These are phyloP conservation scores for Candida gigantensis DNA, from an alignment of 1,139 yeast genomes.

Conservation along the genomic window DNA sequence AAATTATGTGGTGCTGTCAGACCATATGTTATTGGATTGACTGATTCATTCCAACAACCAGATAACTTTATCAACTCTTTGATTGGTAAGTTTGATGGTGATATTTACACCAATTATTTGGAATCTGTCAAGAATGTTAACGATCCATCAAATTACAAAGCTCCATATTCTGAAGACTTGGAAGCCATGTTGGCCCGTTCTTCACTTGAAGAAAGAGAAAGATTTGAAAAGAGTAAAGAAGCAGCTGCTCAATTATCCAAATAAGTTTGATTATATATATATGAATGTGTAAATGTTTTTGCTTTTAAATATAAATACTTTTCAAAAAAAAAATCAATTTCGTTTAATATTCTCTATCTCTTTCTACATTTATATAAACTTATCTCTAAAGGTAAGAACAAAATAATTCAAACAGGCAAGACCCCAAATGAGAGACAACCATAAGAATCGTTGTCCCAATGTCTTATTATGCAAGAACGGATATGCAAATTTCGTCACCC, in stretches of 20 bases:
- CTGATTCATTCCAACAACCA: constrained; percentile 87
- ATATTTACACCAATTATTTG: constrained; percentile 80
- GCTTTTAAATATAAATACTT: too few species aligned
- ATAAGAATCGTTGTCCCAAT: constrained; percentile 9
- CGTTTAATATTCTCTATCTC: background rate
- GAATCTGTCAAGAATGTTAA: constrained; percentile 50
- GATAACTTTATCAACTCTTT: constrained; percentile 87
- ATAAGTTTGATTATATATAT: constrained; percentile 3
- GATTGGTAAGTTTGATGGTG: constrained; percentile 82
- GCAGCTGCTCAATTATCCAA: constrained; percentile 23
- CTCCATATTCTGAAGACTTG: constrained; percentile 57
- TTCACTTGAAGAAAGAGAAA: constrained; percentile 48
- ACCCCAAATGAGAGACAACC: constrained; percentile 10
- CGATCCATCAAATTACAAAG: constrained; percentile 56
- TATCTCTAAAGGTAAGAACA: constrained; percentile 8
- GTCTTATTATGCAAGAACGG: constrained; percentile 19
- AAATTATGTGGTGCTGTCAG: constrained; percentile 53
- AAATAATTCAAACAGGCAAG: constrained; percentile 12
- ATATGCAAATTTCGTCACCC: constrained; percentile 20
- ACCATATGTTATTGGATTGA: constrained; percentile 73
- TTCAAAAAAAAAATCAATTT: background rate
- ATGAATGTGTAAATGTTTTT: too few species aligned
- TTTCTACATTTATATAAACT: background rate
- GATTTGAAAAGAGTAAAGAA: constrained; percentile 46
- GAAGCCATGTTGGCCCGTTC: constrained; percentile 56